These are phyloP conservation scores for Vigna angularis DNA, from an alignment of 306 rosid species.

Conservation along the genomic window DNA sequence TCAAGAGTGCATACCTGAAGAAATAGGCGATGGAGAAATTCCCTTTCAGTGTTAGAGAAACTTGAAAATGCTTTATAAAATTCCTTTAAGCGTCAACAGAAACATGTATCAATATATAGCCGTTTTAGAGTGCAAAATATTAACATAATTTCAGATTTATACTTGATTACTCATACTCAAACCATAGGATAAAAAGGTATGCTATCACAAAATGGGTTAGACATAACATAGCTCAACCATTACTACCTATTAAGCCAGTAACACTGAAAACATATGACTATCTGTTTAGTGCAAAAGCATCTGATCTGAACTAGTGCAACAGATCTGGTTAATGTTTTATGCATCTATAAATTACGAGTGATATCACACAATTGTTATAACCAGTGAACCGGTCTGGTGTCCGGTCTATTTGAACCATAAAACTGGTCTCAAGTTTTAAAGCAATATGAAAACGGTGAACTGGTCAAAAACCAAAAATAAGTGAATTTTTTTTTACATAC, in stretches of 20 bases:
- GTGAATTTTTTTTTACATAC: no score
- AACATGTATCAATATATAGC: conserved; percentile 37
- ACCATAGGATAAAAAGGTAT: background rate
- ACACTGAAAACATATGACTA: background rate
- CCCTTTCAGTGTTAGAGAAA: conserved; percentile 63
- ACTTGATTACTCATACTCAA: conserved; percentile 12
- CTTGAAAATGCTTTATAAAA: conserved; percentile 64
- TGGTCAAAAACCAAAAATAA: background rate
- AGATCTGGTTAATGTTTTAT: conserved; percentile 1
- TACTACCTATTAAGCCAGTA: conserved; percentile 1
- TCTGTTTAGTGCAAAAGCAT: conserved; percentile 22
- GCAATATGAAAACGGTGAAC: no score
- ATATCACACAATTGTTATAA: conserved; percentile 13
- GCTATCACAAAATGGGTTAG: conserved; percentile 2
- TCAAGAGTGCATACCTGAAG: conserved; percentile 63
- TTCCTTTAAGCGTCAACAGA: conserved; percentile 48
- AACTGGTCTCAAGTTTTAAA: no score
- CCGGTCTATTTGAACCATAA: no score
- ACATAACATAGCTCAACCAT: conserved; percentile 11
- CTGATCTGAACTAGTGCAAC: conserved; percentile 8
- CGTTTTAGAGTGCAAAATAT: conserved; percentile 27
- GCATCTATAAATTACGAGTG: background rate
- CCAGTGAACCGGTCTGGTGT: no score
- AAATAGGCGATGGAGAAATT: conserved; percentile 67
- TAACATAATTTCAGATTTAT: conserved; percentile 6